Evolutionary conservation across 2,329 filamentous ascomycete species (phyloP).

Genomic region (Colletotrichum tanaceti): DNA sequence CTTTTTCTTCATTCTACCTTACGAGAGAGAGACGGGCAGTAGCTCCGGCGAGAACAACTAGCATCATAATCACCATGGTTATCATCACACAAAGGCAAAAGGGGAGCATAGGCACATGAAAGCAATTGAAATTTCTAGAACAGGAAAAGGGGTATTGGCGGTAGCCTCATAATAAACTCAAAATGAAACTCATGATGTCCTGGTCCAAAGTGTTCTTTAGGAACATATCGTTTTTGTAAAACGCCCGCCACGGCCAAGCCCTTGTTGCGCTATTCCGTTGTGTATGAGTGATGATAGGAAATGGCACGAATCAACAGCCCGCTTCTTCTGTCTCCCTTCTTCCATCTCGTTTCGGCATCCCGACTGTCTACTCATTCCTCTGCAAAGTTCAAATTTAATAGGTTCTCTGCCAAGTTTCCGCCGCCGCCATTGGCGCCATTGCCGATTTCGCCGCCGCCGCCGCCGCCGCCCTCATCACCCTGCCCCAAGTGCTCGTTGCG

Average conservation of each 20-base stretch:
- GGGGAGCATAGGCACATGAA: slow-evolving; percentile 15
- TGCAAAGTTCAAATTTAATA: slow-evolving; percentile 34
- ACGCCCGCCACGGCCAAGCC: background rate
- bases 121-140: slow-evolving; percentile 38
- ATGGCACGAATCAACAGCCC: background rate
- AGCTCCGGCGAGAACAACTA: background rate
- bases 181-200: slow-evolving; percentile 27
- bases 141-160: slow-evolving; percentile 29
- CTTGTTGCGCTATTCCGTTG: background rate
- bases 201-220: slow-evolving; percentile 16
- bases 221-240: slow-evolving; percentile 7
- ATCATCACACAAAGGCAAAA: slow-evolving; percentile 8
- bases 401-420: slow-evolving; percentile 35
- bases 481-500: slow-evolving; percentile 28
- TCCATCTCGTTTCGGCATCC: background rate
- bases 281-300: background rate
- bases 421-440: slow-evolving; percentile 6
- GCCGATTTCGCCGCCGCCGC: slow-evolving; percentile 7
- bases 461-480: slow-evolving; percentile 17
- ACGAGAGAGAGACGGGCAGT: background rate
- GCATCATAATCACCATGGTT: background rate
- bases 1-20: background rate
- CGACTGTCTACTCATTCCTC: slow-evolving; percentile 6
- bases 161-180: slow-evolving; percentile 22
- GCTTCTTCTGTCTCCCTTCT: no score